Evolutionary conservation across 1,284 basidiomycete species (phyloP), one percentile per base, ranked within the genome.

Genomic region (Exsudoporus floridanus): DNA sequence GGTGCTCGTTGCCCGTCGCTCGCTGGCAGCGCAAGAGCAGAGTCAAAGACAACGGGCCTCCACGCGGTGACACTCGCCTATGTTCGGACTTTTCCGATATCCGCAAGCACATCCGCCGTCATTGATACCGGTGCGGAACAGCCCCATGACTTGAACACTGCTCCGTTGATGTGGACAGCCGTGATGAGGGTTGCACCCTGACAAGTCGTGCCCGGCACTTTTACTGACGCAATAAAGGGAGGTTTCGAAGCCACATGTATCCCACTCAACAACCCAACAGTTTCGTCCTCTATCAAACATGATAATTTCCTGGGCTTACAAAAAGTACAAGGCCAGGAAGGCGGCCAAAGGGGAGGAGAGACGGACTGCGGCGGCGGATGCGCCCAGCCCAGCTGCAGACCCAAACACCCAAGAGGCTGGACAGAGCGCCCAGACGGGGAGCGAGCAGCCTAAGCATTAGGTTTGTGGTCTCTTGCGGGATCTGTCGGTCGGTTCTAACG

Each of bases 261-360:
- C 28, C 40, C 33, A 37, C 35, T 27, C 35, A 37, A 25, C 31
- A 28, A 27, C 34, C 28, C 30, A 37, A 25, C 45, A 30, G 33
- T 5, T 19, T 28, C 37, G 16, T 13, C 27, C 18, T 34, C 19
- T 25, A n/a, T 31, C 30, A 38, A 46, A n/a, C 53, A 66, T 63
- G 64, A 2, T 68, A 0, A 21, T 59, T 30, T 0, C 30, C 8
- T 58, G 41, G 46, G 54, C 34, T 28, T 67, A 55, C 37, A 60
- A 69, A n/a, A 66, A 66, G 55, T 67, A 69, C 63, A 67, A 66
- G 50, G 56, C 44, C 18, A 64, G 57, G 40, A 62, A 58, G 46
- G 50, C 43, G 19, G 60, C 54, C 46, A 64, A 61, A 52, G 54
- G 57, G 39, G 56, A 53, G 33, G 33, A 55, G 46, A 53, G 53